These are phyloP conservation scores for Candida rishiriensis DNA, from an alignment of 805 yeast species.

Conservation along the genomic window DNA sequence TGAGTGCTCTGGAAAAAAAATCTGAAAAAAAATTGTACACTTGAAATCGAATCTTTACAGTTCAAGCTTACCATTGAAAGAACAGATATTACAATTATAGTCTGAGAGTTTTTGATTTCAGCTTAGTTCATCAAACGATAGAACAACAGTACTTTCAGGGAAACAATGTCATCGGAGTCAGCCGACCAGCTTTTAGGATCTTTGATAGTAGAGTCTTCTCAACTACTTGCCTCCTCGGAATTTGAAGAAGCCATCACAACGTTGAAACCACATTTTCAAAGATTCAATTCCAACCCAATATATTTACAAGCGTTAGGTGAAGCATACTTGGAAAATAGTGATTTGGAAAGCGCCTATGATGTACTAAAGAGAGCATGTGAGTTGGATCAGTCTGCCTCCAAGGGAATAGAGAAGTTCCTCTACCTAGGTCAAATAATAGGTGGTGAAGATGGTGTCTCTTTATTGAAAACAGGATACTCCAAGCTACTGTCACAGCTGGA, in stretches of 20 bases:
- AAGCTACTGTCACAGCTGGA: slow-evolving; percentile 40
- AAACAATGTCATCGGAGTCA: slow-evolving; percentile 4
- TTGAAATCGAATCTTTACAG: no score
- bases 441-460: slow-evolving; percentile 64
- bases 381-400: slow-evolving; percentile 59
- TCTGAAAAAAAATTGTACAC: no score
- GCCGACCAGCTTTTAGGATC: slow-evolving; percentile 5
- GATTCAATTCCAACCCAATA: slow-evolving; percentile 38
- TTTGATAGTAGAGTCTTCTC: slow-evolving; percentile 36
- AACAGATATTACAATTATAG: no score
- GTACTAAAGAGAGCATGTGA: slow-evolving; percentile 56
- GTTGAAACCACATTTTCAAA: slow-evolving; percentile 34
- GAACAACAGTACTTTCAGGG: not conserved
- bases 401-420: slow-evolving; percentile 78
- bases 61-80: no score
- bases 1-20: no score
- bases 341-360: slow-evolving; percentile 72
- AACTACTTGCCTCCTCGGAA: slow-evolving; percentile 42
- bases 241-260: slow-evolving; percentile 50
- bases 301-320: slow-evolving; percentile 65
- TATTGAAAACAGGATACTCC: slow-evolving; percentile 59
- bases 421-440: slow-evolving; percentile 91
- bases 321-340: slow-evolving; percentile 71
- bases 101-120: no score
- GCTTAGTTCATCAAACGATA: no score